Evolutionary conservation across 2,329 filamentous ascomycete genomes (phyloP).

Genomic region (Leptographium galeiforme): DNA sequence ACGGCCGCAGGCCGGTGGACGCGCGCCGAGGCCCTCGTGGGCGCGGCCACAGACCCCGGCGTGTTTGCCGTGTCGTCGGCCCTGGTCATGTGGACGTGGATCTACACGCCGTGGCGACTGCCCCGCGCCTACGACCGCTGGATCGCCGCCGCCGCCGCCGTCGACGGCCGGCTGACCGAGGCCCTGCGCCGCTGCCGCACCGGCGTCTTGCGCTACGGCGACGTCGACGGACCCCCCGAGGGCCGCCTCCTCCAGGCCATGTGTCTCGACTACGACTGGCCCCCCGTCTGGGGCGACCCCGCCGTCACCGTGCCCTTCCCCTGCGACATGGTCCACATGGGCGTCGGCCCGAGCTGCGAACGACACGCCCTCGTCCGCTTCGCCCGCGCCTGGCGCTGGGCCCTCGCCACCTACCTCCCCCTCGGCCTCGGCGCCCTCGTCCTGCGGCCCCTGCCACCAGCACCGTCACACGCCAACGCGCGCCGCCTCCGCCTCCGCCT

Average conservation of each 20-base stretch:
- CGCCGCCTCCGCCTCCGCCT: not conserved
- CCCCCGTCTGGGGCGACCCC: constrained; percentile 61
- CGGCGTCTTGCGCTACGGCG: constrained; percentile 56
- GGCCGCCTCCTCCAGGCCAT: constrained; percentile 54
- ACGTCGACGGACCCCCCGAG: constrained; percentile 54
- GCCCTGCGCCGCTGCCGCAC: constrained; percentile 54
- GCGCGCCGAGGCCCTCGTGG: constrained; percentile 26
- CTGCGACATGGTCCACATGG: constrained; percentile 77
- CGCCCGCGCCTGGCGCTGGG: constrained; percentile 55
- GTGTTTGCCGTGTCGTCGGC: constrained; percentile 61
- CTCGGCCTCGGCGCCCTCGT: constrained; percentile 47
- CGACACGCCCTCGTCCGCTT: constrained; percentile 58
- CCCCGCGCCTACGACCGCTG: constrained; percentile 66
- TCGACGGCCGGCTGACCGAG: constrained; percentile 61
- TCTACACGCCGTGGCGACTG: constrained; percentile 59
- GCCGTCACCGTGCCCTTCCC: constrained; percentile 56
- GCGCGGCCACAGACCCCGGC: constrained; percentile 45
- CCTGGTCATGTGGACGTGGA: constrained; percentile 81
- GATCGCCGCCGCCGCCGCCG: constrained; percentile 64
- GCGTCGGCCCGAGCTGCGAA: constrained; percentile 60
- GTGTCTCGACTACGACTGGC: constrained; percentile 58
- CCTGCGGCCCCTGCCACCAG: constrained; percentile 23
- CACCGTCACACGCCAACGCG: not conserved
- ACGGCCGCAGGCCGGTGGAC: constrained; percentile 33
- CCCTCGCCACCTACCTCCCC: constrained; percentile 64